Evolutionary conservation across 768 basidiomycete genomes (phyloP), one percentile per base, ranked within the genome.

Genomic region (Lactarius sanguifluus): DNA sequence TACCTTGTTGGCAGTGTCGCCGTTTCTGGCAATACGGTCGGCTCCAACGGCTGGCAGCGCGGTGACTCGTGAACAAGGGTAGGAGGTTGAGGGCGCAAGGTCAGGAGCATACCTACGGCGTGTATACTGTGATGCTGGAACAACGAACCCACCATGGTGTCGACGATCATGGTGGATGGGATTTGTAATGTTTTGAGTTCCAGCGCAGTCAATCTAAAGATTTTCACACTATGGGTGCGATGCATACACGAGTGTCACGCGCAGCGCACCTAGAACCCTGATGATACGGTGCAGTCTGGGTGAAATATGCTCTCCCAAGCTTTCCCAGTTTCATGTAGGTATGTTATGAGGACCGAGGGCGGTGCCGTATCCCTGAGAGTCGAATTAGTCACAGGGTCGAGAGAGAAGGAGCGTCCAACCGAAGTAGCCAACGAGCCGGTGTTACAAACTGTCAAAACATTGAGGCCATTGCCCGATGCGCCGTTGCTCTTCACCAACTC

Each of bases 351-450:
- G 81, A 28, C 96, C 96, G 13, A 98, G 79, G 2, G 96, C 96
- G 1, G 96, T 98, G 18, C 96, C 96, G 76, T 97, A 96, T 25
- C 95, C 96, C 94, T 96, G 62, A 40, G 38, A 52, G 50, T 62
- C 30, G 18, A 52, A 52, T 64, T 40, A 47, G 18, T 45, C 23
- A 6, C 59, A 30, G 36, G 54, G 57, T 55, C 36, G 59, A 61
- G n/a, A 23, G 38, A 40, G 62, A 61, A 30, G 32, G 23, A 15
- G 6, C 12, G 20, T 70, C 88, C 63, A 71, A 94, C 94, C 36
- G 94, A 96, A 12, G 95, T 97, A 1, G 96, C 96, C 69, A 98
- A 82, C 28, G 91, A 93, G 5, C 96, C 96, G n/a, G 96, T 98
- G 76, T 98, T 98, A 79, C 96, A 98, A 13, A 98, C 93, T 18